Base-by-base conservation (phyloP, 352 stramenopile genomes). In the Phytophthora tentaculata region DNA sequence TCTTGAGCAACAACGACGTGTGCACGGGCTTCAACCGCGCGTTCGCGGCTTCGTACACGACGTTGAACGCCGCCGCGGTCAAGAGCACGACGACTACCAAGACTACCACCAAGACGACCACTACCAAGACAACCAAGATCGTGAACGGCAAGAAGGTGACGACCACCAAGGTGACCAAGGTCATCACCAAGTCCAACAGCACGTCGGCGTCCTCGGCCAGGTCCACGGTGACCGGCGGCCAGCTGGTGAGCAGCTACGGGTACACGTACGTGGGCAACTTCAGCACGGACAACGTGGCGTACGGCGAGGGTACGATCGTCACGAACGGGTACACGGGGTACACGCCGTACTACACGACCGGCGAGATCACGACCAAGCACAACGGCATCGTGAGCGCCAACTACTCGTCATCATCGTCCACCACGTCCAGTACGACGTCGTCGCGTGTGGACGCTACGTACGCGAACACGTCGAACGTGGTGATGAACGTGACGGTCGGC, bases 1-100 rank as follows among this genome's bases (percentile, higher is more conserved):
- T 91, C 29, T 55, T 91, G 50, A 88, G 70, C 60, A 91, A 91
- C 79, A 74, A 79, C 10, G 81, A 88, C 65, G 50, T 89, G 44
- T 91, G 83, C 64, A 77, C 80, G 54, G 80, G 79, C 50, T 84
- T 86, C 54, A 81, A 77, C 67, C 66, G 72, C 54, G 77, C 70
- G 9, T 81, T 82, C 52, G 67, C 74, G 9, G 74, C 79, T 13
- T 72, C 71, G 10, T 78, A 82, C 64, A 77, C 78, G 58, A 45
- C 69, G 20, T 57, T 76, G 48, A 85, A 76, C 43, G 45, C 79
- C 19, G 66, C 78, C 9, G 61, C 78, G 0, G 67, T 76, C 35
- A 80, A 74, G 50, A 61, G 61, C 12, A 82, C 78, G n/a, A 83
- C 76, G 16, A 83, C 65, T 32, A 79, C 69, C 19, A 84, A 69